phyloP scores from a whole-genome alignment of 2,329 filamentous ascomycete species.

The Cladobotryum protrusum region DNA sequence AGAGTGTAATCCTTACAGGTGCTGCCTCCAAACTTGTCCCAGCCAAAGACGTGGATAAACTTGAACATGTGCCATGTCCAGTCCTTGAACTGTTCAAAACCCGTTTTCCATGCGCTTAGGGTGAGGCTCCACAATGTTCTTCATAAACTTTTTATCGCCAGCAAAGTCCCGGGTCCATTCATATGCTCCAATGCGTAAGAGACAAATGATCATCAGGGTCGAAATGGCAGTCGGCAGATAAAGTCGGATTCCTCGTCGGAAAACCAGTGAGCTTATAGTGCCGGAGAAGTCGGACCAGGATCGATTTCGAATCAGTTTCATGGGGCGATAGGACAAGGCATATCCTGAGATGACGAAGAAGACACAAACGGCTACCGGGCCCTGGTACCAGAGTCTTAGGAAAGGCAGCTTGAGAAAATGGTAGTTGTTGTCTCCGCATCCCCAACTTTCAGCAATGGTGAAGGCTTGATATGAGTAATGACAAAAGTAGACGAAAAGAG shows the following conservation, averaged over 20 bases:
- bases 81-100: slow-evolving; percentile 36
- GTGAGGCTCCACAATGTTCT: slow-evolving; percentile 45
- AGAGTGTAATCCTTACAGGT: slow-evolving; percentile 28
- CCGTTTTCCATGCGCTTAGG: slow-evolving; percentile 32
- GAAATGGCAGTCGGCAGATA: slow-evolving; percentile 46
- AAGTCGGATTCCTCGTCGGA: slow-evolving; percentile 46
- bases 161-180: slow-evolving; percentile 44
- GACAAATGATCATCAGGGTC: slow-evolving; percentile 39
- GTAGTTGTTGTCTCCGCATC: slow-evolving; percentile 37
- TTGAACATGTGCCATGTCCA: slow-evolving; percentile 44
- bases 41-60: slow-evolving; percentile 47
- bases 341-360: slow-evolving; percentile 60
- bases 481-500: slow-evolving; percentile 51
- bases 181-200: slow-evolving; percentile 41
- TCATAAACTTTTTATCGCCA: slow-evolving; percentile 35
- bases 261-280: slow-evolving; percentile 44
- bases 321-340: slow-evolving; percentile 48
- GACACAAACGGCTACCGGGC: slow-evolving; percentile 51
- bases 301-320: slow-evolving; percentile 39
- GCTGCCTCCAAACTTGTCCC: slow-evolving; percentile 41
- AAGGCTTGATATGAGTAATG: slow-evolving; percentile 51
- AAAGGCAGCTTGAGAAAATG: slow-evolving; percentile 47
- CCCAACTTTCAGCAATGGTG: slow-evolving; percentile 45
- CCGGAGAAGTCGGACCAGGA: slow-evolving; percentile 33
- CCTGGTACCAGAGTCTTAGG: slow-evolving; percentile 47